phyloP scores from a whole-genome alignment of 768 basidiomycete genomes.

The Sarcodon sp. region DNA sequence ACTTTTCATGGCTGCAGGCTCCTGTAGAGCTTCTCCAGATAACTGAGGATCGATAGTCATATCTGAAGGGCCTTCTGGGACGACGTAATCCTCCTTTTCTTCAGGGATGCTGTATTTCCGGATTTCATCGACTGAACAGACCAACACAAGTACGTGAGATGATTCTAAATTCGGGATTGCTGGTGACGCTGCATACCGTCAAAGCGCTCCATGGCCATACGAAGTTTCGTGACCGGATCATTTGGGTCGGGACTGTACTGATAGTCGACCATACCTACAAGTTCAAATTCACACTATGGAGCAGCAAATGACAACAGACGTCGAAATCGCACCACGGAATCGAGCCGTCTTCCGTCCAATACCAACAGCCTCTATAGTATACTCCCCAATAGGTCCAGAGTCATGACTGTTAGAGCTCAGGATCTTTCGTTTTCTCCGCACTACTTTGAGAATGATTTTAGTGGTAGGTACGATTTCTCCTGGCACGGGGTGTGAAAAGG shows the following conservation, averaged over 20 bases:
- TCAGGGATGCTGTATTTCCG: slow-evolving; percentile 54
- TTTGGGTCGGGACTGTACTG: slow-evolving; percentile 70
- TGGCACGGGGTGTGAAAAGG: slow-evolving; percentile 73
- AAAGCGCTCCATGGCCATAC: slow-evolving; percentile 63
- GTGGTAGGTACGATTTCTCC: slow-evolving; percentile 68
- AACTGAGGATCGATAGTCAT: slow-evolving; percentile 42
- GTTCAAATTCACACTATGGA: background rate
- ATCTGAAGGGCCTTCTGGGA: slow-evolving; percentile 16
- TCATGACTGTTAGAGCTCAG: slow-evolving; percentile 10
- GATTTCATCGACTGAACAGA: slow-evolving; percentile 55
- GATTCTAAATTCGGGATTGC: background rate
- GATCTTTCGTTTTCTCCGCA: slow-evolving; percentile 50
- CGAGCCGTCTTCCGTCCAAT: slow-evolving; percentile 71
- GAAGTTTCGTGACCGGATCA: slow-evolving; percentile 60
- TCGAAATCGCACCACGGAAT: slow-evolving; percentile 64
- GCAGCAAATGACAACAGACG: background rate
- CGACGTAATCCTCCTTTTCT: slow-evolving; percentile 52
- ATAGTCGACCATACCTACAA: slow-evolving; percentile 83
- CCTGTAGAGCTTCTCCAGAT: slow-evolving; percentile 1
- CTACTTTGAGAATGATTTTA: slow-evolving; percentile 80
- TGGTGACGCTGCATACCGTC: slow-evolving; percentile 43
- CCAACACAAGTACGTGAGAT: background rate
- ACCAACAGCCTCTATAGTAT: slow-evolving; percentile 62
- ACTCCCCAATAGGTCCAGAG: slow-evolving; percentile 42
- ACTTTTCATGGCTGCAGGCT: slow-evolving; percentile 23